Percentiles rank a stretch among this genome's conserved stretches.
phyloP scores from a whole-genome alignment of 192 early-diverging fungal species.

The Radiomyces spectabilis region DNA sequence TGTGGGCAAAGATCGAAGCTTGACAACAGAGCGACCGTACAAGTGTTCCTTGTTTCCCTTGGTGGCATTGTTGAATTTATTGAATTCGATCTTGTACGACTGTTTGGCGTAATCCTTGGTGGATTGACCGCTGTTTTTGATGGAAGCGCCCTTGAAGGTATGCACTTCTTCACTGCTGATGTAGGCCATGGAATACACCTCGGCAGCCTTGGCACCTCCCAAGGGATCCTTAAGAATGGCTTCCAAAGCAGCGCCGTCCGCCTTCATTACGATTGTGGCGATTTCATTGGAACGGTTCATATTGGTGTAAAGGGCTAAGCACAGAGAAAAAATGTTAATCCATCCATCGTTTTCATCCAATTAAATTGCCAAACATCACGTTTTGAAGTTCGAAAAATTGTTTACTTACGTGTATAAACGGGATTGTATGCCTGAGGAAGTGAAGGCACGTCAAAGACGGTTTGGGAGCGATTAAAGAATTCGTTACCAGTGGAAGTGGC shows the following conservation, averaged over 20 bases:
- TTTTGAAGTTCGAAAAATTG: no score
- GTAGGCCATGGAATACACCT: conserved; percentile 15
- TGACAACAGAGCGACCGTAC: conserved; percentile 32
- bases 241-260: conserved; percentile 4
- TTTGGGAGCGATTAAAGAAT: conserved; percentile 37
- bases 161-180: conserved; percentile 23
- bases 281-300: conserved; percentile 31
- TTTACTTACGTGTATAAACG: conserved; percentile 31
- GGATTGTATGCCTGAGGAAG: conserved; percentile 36
- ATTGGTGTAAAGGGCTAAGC: conserved; percentile 9
- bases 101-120: conserved; percentile 35
- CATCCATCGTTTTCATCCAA: background rate
- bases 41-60: conserved; percentile 18
- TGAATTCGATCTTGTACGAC: conserved; percentile 31
- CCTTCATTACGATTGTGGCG: conserved; percentile 24
- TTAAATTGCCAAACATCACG: background rate
- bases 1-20: conserved; percentile 36
- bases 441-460: conserved; percentile 14
- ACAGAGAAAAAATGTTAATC: background rate
- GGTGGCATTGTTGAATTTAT: conserved; percentile 24
- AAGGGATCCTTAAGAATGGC: conserved; percentile 19
- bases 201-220: conserved; percentile 4
- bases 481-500: conserved; percentile 25
- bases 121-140: conserved; percentile 36
- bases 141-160: conserved; percentile 23